Conservation (phyloP, 306 rosid species). For the Cercis canadensis region DNA sequence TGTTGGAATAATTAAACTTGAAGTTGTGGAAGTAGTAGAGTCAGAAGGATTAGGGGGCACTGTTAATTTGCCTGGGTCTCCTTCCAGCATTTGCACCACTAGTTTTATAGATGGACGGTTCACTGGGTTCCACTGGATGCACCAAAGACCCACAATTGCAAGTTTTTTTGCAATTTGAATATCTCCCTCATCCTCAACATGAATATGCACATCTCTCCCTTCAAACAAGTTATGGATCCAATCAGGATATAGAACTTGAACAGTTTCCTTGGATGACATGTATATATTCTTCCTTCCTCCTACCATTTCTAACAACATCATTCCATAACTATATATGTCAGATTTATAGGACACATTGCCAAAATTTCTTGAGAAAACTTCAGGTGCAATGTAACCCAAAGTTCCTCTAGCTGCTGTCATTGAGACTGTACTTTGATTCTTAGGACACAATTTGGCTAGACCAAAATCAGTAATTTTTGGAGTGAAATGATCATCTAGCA, state of each 20-base stretch:
- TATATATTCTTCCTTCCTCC: constrained; percentile 16
- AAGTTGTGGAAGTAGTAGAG: too few relatives aligned
- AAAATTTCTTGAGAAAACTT: constrained; percentile 15
- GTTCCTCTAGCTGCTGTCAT: constrained; percentile 23
- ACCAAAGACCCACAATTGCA: too few relatives aligned
- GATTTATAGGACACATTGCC: constrained; percentile 20
- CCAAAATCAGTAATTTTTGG: constrained; percentile 30
- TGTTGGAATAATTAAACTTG: too few relatives aligned
- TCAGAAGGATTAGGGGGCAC: too few relatives aligned
- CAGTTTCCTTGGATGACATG: neutral
- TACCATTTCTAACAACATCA: constrained; percentile 28
- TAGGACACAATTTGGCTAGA: neutral
- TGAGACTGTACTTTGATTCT: neutral
- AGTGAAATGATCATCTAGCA: constrained; percentile 10
- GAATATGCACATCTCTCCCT: neutral
- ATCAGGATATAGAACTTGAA: constrained; percentile 23
- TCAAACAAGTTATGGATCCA: constrained; percentile 17
- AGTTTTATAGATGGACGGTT: too few relatives aligned
- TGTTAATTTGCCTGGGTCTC: too few relatives aligned
- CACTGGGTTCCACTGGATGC: too few relatives aligned
- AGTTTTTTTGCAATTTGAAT: too few relatives aligned
- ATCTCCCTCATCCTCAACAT: too few relatives aligned
- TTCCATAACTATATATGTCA: constrained; percentile 30
- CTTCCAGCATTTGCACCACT: too few relatives aligned
- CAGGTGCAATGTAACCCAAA: constrained; percentile 9